These are phyloP conservation scores for Kluyveromyces aestuarii DNA, from an alignment of 805 yeast genomes.

Conservation along the genomic window DNA sequence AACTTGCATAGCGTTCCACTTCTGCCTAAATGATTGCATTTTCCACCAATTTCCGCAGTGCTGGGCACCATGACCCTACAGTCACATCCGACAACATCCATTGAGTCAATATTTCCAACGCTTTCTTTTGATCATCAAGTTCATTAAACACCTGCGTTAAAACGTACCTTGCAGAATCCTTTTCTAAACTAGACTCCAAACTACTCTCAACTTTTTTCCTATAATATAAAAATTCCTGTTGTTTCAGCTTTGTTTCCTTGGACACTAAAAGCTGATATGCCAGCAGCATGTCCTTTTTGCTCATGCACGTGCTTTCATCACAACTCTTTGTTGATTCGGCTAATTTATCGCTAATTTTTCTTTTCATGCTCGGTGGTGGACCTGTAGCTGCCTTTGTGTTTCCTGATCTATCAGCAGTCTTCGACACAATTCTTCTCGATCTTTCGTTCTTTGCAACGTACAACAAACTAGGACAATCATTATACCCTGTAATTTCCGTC, in stretches of 20 bases:
- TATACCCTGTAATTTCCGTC: slow-evolving; percentile 35
- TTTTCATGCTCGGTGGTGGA: slow-evolving; percentile 16
- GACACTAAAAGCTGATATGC: slow-evolving; percentile 21
- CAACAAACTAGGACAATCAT: slow-evolving; percentile 34
- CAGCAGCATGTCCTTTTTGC: slow-evolving; percentile 13
- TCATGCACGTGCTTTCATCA: background rate
- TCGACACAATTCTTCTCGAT: slow-evolving; percentile 5
- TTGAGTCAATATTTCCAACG: slow-evolving; percentile 32
- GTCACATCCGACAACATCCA: slow-evolving; percentile 54
- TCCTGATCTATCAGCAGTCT: slow-evolving; percentile 13
- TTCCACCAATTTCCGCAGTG: slow-evolving; percentile 49
- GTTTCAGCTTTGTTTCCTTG: slow-evolving; percentile 28
- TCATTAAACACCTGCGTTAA: slow-evolving; percentile 20
- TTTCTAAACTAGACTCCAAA: slow-evolving; percentile 19
- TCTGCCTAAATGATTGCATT: slow-evolving; percentile 10
- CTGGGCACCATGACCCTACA: slow-evolving; percentile 56
- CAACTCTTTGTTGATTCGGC: background rate
- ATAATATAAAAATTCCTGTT: slow-evolving; percentile 37
- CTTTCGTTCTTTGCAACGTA: slow-evolving; percentile 11
- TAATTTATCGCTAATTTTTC: slow-evolving; percentile 1
- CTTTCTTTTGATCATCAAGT: slow-evolving; percentile 17
- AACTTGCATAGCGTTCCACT: no score
- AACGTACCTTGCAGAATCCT: slow-evolving; percentile 21
- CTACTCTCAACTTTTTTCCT: slow-evolving; percentile 31
- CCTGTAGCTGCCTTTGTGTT: slow-evolving; percentile 10